phyloP scores from a whole-genome alignment of 768 basidiomycete genomes.

The Rhizopogon sp. region DNA sequence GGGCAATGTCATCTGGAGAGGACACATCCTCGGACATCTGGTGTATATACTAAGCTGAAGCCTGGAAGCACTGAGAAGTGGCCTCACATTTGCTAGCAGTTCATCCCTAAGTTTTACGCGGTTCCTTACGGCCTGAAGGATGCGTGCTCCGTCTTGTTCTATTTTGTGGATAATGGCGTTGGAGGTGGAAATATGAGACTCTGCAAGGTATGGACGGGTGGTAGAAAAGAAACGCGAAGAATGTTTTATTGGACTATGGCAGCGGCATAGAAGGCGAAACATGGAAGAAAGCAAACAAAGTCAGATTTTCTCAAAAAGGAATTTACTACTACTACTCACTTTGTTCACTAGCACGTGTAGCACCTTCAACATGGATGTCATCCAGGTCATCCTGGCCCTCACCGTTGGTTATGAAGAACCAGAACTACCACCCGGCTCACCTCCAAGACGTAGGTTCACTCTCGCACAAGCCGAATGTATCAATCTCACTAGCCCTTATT shows the following conservation, averaged over 20 bases:
- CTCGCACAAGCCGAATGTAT: background rate
- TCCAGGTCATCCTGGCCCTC: slow-evolving; percentile 11
- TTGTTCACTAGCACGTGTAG: background rate
- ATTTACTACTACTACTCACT: too few relatives aligned
- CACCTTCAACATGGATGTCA: slow-evolving; percentile 10
- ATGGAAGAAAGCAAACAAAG: background rate
- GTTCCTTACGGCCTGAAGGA: slow-evolving; percentile 50
- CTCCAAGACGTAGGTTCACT: slow-evolving; percentile 51
- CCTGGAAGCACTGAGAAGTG: background rate
- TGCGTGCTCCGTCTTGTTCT: slow-evolving; percentile 41
- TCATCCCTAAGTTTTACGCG: slow-evolving; percentile 46
- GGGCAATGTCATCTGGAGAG: slow-evolving; percentile 50
- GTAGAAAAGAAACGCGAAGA: background rate
- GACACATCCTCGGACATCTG: slow-evolving; percentile 53
- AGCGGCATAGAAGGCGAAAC: slow-evolving; percentile 2
- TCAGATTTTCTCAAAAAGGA: too few relatives aligned
- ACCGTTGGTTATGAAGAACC: slow-evolving; percentile 31
- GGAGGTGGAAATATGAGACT: background rate
- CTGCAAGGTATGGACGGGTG: slow-evolving; percentile 3
- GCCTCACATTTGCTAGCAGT: slow-evolving; percentile 39
- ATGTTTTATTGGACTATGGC: background rate
- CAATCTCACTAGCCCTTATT: slow-evolving; percentile 1
- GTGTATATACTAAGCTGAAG: background rate
- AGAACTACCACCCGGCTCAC: slow-evolving; percentile 55
- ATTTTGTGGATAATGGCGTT: slow-evolving; percentile 18